These are phyloP conservation scores for Coemansia sp. DNA, from an alignment of 192 early-diverging fungal species.

Conservation along the genomic window DNA sequence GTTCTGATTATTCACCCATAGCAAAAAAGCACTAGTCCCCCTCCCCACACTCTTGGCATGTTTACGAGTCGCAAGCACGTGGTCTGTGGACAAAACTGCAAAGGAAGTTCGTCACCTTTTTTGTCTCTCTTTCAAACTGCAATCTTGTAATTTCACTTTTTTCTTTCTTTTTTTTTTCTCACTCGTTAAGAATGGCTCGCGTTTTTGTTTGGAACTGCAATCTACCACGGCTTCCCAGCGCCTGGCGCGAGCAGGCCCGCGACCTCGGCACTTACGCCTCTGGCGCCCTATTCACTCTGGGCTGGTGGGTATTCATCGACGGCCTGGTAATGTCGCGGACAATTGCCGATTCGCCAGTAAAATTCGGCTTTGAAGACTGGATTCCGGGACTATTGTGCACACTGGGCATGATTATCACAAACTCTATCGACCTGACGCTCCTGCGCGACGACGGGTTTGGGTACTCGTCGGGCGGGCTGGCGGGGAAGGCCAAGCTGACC, in stretches of 20 bases:
- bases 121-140: not conserved
- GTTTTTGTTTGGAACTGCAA: constrained; percentile 51
- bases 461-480: constrained; percentile 31
- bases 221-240: constrained; percentile 43
- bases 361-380: constrained; percentile 53
- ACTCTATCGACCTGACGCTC: constrained; percentile 53
- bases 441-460: constrained; percentile 52
- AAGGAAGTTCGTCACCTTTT: not conserved
- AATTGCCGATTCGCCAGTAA: constrained; percentile 17
- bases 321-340: constrained; percentile 48
- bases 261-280: constrained; percentile 51
- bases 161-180: not conserved
- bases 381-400: constrained; percentile 52
- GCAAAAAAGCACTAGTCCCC: not conserved
- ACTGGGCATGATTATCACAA: constrained; percentile 54
- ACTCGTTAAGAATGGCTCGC: constrained; percentile 26
- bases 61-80: not conserved
- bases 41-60: not conserved
- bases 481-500: constrained; percentile 52
- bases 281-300: constrained; percentile 50
- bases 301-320: constrained; percentile 58
- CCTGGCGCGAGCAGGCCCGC: constrained; percentile 36
- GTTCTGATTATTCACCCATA: too few relatives aligned
- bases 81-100: not conserved
- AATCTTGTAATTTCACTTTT: not conserved